A percentile compares a stretch with the other conserved stretches of the same genome.
These are phyloP conservation scores for Cucurbitaria berberidis DNA, from an alignment of 2,329 filamentous ascomycete species.

Conservation along the genomic window DNA sequence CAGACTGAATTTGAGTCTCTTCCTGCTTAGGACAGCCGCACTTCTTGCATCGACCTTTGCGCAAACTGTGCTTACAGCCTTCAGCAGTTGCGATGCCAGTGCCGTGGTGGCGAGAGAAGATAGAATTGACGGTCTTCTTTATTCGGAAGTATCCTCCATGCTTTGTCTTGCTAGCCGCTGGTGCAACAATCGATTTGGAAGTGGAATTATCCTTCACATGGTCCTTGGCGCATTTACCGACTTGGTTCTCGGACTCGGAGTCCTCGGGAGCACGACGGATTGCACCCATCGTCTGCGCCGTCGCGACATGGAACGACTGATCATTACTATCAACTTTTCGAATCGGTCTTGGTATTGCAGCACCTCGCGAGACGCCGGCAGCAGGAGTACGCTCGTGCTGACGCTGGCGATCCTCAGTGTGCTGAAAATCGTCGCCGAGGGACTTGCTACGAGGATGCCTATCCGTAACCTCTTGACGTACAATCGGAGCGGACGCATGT, in stretches of 20 bases:
- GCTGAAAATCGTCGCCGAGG: neutral
- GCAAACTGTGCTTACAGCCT: constrained; percentile 1
- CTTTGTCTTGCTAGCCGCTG: neutral
- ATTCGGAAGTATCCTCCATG: constrained; percentile 5
- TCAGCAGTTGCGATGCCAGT: neutral
- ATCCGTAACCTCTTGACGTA: neutral
- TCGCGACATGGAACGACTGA: too few species aligned
- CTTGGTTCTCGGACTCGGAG: too few species aligned
- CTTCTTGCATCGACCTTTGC: neutral
- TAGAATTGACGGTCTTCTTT: neutral
- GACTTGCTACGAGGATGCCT: neutral
- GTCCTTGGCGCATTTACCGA: neutral
- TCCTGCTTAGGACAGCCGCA: neutral
- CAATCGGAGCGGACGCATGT: neutral
- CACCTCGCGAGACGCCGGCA: neutral
- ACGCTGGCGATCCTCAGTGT: neutral
- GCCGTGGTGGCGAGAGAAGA: neutral
- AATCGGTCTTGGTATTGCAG: too few species aligned
- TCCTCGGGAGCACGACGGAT: too few species aligned
- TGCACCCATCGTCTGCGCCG: too few species aligned
- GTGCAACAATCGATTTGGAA: neutral
- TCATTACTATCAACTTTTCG: too few species aligned
- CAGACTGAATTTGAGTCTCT: neutral
- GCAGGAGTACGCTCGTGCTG: neutral
- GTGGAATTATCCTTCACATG: neutral